These are phyloP conservation scores for Trametes polyzona DNA, from an alignment of 1,284 basidiomycete species.

Conservation along the genomic window DNA sequence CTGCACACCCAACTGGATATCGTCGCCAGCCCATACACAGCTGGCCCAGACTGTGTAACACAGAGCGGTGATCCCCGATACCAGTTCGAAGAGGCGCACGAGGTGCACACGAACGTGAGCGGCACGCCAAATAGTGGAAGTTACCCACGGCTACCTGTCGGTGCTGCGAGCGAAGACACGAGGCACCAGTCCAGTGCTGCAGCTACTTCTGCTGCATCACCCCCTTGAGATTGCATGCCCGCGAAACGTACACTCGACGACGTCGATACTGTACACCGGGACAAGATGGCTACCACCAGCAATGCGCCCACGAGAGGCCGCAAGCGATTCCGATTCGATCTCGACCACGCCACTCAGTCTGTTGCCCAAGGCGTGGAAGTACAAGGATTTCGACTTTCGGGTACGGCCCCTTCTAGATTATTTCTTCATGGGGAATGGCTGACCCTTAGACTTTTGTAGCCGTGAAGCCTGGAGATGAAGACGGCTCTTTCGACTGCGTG, in stretches of 20 bases:
- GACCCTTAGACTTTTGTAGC: conserved; percentile 39
- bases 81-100: background rate
- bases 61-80: too few relatives aligned
- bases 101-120: background rate
- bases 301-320: conserved; percentile 3
- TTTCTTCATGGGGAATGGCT: too few relatives aligned
- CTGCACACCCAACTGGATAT: too few relatives aligned
- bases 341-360: background rate
- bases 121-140: background rate
- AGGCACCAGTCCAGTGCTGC: background rate
- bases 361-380: background rate
- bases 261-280: background rate
- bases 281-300: background rate
- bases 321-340: conserved; percentile 2
- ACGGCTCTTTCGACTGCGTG: conserved; percentile 55
- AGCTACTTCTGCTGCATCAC: background rate
- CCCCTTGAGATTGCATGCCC: background rate
- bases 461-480: conserved; percentile 59
- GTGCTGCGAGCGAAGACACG: background rate
- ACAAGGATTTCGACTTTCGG: background rate
- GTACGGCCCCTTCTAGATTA: too few relatives aligned
- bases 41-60: too few relatives aligned
- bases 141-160: background rate
- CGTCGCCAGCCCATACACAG: too few relatives aligned
- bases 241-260: conserved; percentile 5